Conservation (phyloP, 2,329 filamentous ascomycete species). For the Trichoderma pleuroti region DNA sequence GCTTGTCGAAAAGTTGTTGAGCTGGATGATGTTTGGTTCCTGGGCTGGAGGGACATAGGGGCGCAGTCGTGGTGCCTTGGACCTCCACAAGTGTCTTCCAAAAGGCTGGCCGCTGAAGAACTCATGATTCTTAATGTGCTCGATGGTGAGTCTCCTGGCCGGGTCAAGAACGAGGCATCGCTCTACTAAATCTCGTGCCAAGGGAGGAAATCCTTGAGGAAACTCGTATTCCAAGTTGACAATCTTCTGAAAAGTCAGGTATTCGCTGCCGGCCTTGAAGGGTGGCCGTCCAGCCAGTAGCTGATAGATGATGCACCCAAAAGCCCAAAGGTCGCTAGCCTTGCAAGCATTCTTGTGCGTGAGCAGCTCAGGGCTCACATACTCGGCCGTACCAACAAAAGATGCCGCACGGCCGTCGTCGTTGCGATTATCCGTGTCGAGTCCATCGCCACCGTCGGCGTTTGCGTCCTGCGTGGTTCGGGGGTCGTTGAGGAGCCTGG, state of each 20-base stretch:
- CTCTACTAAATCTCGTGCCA: slow-evolving; percentile 86
- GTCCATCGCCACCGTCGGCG: slow-evolving; percentile 36
- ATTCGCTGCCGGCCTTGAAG: slow-evolving; percentile 95
- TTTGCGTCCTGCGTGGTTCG: slow-evolving; percentile 42
- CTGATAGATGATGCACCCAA: slow-evolving; percentile 97
- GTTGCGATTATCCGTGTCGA: slow-evolving; percentile 35
- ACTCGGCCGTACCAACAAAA: slow-evolving; percentile 96
- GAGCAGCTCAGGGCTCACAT: slow-evolving; percentile 94
- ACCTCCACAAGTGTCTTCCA: slow-evolving; percentile 82
- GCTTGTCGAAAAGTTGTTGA: slow-evolving; percentile 53
- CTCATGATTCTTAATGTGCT: slow-evolving; percentile 94
- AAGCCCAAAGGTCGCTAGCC: slow-evolving; percentile 96
- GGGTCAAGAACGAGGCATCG: slow-evolving; percentile 88
- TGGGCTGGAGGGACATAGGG: slow-evolving; percentile 74
- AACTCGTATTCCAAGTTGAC: slow-evolving; percentile 93
- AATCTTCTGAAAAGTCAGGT: slow-evolving; percentile 97
- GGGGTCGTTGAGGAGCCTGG: slow-evolving; percentile 69
- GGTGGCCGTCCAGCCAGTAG: slow-evolving; percentile 91
- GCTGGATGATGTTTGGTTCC: slow-evolving; percentile 70
- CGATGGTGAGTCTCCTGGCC: slow-evolving; percentile 75
- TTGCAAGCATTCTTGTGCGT: slow-evolving; percentile 97
- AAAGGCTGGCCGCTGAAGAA: slow-evolving; percentile 89
- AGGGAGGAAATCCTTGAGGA: slow-evolving; percentile 77
- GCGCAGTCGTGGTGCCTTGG: slow-evolving; percentile 82
- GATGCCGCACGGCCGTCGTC: slow-evolving; percentile 75